Percentiles rank a stretch among this genome's conserved stretches.
Conservation (phyloP, 139 green algal species). For the Volvox africanus region DNA sequence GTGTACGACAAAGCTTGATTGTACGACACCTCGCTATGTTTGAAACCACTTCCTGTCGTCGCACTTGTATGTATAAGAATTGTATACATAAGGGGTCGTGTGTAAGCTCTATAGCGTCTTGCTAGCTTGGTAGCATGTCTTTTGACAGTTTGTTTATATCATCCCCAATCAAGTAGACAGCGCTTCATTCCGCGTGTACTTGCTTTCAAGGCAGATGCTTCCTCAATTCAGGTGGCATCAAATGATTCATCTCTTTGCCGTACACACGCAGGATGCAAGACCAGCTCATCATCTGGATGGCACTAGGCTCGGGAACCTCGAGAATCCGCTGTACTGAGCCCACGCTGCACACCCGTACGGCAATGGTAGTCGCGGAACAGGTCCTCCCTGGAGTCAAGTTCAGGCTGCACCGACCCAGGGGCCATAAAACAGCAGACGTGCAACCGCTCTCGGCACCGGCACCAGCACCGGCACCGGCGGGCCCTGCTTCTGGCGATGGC, state of each 20-base stretch:
- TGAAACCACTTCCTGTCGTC: no score
- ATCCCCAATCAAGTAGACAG: no score
- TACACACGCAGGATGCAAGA: conserved; percentile 72
- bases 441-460: not conserved
- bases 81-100: no score
- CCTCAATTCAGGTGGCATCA: no score
- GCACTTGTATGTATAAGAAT: no score
- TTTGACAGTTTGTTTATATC: no score
- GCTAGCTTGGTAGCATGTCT: no score
- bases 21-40: no score
- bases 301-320: conserved; percentile 78
- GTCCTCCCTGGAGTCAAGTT: conserved; percentile 71
- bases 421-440: not conserved
- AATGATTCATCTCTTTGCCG: no score
- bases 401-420: conserved; percentile 3
- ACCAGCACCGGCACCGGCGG: not conserved
- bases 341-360: conserved; percentile 87
- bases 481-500: not conserved
- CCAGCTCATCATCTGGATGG: conserved; percentile 92
- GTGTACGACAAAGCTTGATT: not conserved
- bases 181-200: no score
- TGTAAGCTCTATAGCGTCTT: no score
- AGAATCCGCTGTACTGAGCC: conserved; percentile 69
- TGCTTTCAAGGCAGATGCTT: no score
- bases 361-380: conserved; percentile 74